Percentiles rank a stretch among this genome's conserved stretches.
Conservation (phyloP, 192 early-diverging fungal species). For the Backusella luteola region DNA sequence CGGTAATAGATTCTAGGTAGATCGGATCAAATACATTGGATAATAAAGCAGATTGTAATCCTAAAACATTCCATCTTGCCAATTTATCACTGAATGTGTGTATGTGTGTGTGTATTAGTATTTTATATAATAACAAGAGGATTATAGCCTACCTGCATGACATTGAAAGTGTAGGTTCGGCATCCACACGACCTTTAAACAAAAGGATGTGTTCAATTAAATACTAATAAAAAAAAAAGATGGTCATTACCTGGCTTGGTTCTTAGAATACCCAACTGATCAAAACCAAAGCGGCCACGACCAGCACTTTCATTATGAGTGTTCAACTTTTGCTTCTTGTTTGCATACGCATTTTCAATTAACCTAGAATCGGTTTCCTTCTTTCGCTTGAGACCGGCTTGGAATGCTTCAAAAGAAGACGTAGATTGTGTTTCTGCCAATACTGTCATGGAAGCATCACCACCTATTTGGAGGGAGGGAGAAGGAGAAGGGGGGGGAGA, state of each 20-base stretch:
- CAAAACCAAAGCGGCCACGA: slow-evolving; percentile 65
- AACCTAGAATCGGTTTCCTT: not conserved
- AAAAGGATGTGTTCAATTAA: not conserved
- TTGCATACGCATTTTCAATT: slow-evolving; percentile 24
- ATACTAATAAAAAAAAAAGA: not conserved
- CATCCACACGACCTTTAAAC: slow-evolving; percentile 57
- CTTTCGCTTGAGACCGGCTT: slow-evolving; percentile 33
- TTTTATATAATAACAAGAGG: not conserved
- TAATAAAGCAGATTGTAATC: slow-evolving; percentile 72
- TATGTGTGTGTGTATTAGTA: not conserved
- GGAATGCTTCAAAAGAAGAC: slow-evolving; percentile 34
- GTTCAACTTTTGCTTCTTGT: slow-evolving; percentile 17
- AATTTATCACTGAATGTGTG: slow-evolving; percentile 78
- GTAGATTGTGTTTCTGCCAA: slow-evolving; percentile 40
- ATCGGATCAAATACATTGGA: slow-evolving; percentile 63
- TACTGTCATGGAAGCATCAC: slow-evolving; percentile 74
- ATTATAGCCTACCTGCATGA: slow-evolving; percentile 56
- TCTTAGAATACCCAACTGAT: slow-evolving; percentile 57
- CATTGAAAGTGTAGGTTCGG: slow-evolving; percentile 72
- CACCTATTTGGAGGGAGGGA: slow-evolving; percentile 45
- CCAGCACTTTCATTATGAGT: slow-evolving; percentile 26
- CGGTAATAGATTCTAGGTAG: slow-evolving; percentile 60
- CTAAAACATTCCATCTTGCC: slow-evolving; percentile 82
- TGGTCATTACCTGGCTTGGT: slow-evolving; percentile 66
- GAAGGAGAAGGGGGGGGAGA: not conserved